Evolutionary conservation across 2,329 filamentous ascomycete species (phyloP), one percentile per base, ranked within the genome.

Genomic region (Aspergillus transmontanensis): DNA sequence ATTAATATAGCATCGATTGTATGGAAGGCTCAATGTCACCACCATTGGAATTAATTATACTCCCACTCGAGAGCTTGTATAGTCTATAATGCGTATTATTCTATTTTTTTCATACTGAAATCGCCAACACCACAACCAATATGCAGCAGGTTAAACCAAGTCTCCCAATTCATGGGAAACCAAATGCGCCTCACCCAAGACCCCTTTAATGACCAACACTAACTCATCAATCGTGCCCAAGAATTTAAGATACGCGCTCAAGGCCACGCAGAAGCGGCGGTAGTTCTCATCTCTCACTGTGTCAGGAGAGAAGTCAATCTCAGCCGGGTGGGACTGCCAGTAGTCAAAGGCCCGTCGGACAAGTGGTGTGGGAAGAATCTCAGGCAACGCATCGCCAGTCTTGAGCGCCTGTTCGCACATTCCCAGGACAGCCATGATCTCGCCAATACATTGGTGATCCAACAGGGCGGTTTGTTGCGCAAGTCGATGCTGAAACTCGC

Each of bases 361-460:
- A 26, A 85, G 66, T 2, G 83, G 84, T 1, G 80, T 79, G 0
- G 83, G 83, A 0, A 85, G 66, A 3, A 82, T 73, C 58, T 83
- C 80, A 0, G 83, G 83, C 0, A 84, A 67, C 0, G 84, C 76
- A n/a, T 79, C 78, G 0, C 81, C 83, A 0, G 81, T 84, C 23
- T 80, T 78, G 16, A 86, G 68, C 2, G 81, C 73, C 57, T 84
- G 82, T 56, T 84, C 81, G 7, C 83, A 69, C 3, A 85, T 77
- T 1, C 73, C 74, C 0, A 85, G 68, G 2, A 85, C 81, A 1
- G 81, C 81, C 83, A 85, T 86, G 57, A 83, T 66, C 32, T 84
- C 83, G 4, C 80, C 82, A 11, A 85, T 80, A n/a, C 73, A 74
- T 1, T 74, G 71, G 19, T 83, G 78, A 34, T 83, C 79, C 0